Conservation (phyloP, 352 stramenopile genomes). For the Thraustochytrium sp. region DNA sequence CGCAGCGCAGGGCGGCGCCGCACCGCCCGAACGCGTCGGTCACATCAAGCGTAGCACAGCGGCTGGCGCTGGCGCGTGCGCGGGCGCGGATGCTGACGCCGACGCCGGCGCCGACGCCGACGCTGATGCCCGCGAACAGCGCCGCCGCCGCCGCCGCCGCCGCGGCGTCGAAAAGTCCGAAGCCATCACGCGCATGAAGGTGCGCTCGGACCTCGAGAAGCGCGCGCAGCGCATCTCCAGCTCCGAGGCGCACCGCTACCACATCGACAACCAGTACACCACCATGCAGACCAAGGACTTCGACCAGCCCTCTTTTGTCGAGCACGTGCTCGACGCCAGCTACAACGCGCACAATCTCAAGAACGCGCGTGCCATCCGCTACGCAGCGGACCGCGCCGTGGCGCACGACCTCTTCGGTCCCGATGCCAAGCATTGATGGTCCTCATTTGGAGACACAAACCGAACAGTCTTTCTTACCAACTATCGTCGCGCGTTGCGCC, state of each 20-base stretch:
- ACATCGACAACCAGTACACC: neutral
- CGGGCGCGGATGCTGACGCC: too few species aligned
- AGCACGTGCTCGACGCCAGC: neutral
- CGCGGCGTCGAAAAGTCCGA: neutral
- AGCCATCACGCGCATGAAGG: neutral
- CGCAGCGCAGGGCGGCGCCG: neutral
- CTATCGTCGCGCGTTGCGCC: too few species aligned
- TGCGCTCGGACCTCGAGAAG: slow-evolving; percentile 31
- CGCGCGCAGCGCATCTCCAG: neutral
- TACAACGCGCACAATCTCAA: neutral
- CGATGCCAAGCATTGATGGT: too few species aligned
- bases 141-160: neutral
- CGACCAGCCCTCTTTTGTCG: neutral
- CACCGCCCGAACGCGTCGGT: too few species aligned
- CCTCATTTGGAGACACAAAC: too few species aligned
- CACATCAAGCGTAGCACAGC: too few species aligned
- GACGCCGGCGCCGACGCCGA: neutral
- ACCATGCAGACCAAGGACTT: neutral
- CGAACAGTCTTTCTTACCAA: too few species aligned
- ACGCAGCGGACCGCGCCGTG: neutral
- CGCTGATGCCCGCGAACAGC: neutral
- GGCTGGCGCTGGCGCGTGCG: too few species aligned
- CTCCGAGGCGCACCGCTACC: neutral
- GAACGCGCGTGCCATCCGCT: neutral
- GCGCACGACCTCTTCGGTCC: neutral